phyloP scores from a whole-genome alignment of 2,329 filamentous ascomycete species.

The Drechslerella coelobrocha region DNA sequence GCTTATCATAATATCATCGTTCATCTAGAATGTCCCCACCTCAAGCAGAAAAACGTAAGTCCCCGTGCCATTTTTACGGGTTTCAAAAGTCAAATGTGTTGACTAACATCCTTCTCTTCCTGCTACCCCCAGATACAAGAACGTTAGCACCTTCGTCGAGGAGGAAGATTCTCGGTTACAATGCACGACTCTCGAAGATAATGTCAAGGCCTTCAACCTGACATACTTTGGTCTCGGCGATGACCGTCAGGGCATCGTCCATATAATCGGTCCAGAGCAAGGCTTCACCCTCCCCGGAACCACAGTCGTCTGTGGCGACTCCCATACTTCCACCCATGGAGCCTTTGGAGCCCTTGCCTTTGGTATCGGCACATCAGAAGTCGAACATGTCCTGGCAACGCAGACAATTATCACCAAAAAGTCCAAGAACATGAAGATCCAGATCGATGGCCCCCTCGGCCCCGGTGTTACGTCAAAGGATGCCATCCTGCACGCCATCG shows the following conservation, averaged over 20 bases:
- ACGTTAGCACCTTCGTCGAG: constrained; percentile 90
- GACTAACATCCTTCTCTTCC: constrained; percentile 13
- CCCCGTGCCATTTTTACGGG: not conserved
- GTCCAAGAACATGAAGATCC: constrained; percentile 98
- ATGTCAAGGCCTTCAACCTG: constrained; percentile 93
- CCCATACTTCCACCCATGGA: constrained; percentile 96
- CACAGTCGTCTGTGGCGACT: constrained; percentile 96
- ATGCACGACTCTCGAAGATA: constrained; percentile 94
- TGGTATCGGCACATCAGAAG: constrained; percentile 96
- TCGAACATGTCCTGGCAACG: constrained; percentile 96
- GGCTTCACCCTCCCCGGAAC: constrained; percentile 97
- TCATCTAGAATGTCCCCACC: constrained; percentile 83
- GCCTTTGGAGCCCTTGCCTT: constrained; percentile 94
- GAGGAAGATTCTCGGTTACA: constrained; percentile 92
- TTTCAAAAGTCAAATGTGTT: constrained; percentile 4
- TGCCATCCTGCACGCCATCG: constrained; percentile 89
- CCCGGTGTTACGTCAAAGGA: constrained; percentile 97
- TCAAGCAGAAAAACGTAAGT: constrained; percentile 75
- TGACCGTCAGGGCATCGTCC: constrained; percentile 96
- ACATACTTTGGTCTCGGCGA: constrained; percentile 97
- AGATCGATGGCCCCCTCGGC: constrained; percentile 87
- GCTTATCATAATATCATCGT: constrained; percentile 37
- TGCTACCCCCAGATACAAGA: constrained; percentile 70
- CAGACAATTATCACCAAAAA: constrained; percentile 93
- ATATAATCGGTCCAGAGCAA: constrained; percentile 97